A percentile compares a stretch with the other conserved stretches of the same genome.
phyloP scores from a whole-genome alignment of 257 asterid species.

The Salvia hispanica region DNA sequence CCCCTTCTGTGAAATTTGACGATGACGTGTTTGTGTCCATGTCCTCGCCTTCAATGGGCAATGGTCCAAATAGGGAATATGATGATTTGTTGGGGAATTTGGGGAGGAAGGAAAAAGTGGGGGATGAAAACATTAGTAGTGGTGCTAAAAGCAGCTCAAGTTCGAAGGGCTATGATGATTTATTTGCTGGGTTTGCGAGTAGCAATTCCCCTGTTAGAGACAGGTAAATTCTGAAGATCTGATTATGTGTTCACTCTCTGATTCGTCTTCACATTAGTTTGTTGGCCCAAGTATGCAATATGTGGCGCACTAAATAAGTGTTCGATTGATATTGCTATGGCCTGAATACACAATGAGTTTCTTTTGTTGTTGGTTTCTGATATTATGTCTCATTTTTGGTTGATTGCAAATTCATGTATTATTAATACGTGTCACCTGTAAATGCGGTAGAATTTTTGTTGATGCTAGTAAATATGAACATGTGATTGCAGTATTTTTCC shows the following conservation, averaged over 20 bases:
- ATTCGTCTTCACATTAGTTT: neutral
- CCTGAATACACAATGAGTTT: conserved; percentile 5
- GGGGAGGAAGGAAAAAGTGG: conserved; percentile 50
- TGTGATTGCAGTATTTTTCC: conserved; percentile 7
- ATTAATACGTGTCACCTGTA: conserved; percentile 1
- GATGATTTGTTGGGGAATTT: conserved; percentile 70
- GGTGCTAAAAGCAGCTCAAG: conserved; percentile 52
- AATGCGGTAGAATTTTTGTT: neutral
- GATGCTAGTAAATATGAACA: conserved; percentile 14
- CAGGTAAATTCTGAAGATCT: conserved; percentile 53
- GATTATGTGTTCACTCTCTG: neutral
- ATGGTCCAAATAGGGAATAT: conserved; percentile 44
- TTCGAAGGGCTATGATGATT: conserved; percentile 65
- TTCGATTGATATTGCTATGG: neutral
- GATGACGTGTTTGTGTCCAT: conserved; percentile 61
- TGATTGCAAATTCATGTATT: neutral
- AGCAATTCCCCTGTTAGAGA: conserved; percentile 47
- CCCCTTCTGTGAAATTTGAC: conserved; percentile 57
- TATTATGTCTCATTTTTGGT: neutral
- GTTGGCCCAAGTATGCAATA: conserved; percentile 5
- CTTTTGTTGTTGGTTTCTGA: conserved; percentile 7
- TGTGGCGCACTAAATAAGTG: neutral
- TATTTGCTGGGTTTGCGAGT: conserved; percentile 72
- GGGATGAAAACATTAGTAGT: conserved; percentile 40
- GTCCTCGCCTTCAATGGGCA: conserved; percentile 47